Evolutionary conservation across 179 eudicot genomes (phyloP), one percentile per base, ranked within the genome.

Genomic region (Carnegiea gigantea): DNA sequence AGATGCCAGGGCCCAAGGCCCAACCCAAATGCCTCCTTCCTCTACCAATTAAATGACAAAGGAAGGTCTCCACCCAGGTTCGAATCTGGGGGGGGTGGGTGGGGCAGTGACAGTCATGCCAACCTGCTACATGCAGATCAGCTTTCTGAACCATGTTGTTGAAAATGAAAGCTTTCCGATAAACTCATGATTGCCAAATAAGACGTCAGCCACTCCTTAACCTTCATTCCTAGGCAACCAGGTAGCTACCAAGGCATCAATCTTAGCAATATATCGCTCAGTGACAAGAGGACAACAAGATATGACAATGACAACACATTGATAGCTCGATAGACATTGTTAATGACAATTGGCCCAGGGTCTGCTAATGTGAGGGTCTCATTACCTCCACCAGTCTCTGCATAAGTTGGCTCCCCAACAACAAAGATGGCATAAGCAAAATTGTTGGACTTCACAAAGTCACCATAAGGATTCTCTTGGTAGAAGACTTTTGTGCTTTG

Each of bases 171-270:
- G 85, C 81, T 84, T 88, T 26, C 88, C 87, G 9, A 74, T 77
- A 75, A 88, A 88, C 13, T 80, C 85, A 71, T 84, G 79, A 53
- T 88, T 87, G 24, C 92, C 92, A 26, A 88, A 90, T 80, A 90
- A 54, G 30, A 90, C 89, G 82, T 90, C 92, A 57, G 90, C 80
- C 13, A 90, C 85, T 21, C 92, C 92, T 83, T 88, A 88, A 72
- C 88, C 92, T 85, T 90, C 89, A 8, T 87, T 83, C 33, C 92
- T 90, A 3, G 90, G 92, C 73, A 88, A 74, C 92, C 92, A 88
- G 0, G 92, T 90, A 49, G 89, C 92, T 6, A 86, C 85, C 51
- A 90, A 77, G 38, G 89, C 90, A 14, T 88, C 82, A 14, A 84
- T 88, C n/a, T 80, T 75, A 18, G 72, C 77, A 44, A 90, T 51